Evolutionary conservation across 208 protist species (phyloP).

Genomic region (Spongospora subterranea): DNA sequence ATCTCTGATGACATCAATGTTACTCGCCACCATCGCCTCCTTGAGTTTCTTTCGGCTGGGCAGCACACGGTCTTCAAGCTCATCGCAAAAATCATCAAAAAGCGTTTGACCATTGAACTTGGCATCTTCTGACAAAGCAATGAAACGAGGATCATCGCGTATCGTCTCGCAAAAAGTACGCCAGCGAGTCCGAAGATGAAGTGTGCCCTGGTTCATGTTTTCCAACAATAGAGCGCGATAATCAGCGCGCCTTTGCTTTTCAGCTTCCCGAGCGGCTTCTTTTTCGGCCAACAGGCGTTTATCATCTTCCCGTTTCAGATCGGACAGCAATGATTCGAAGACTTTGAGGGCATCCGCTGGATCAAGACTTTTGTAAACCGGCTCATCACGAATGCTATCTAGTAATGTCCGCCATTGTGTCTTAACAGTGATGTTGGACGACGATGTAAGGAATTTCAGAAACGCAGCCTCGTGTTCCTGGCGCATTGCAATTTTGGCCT

Average conservation of each 20-base stretch:
- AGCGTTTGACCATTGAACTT: conserved; percentile 22
- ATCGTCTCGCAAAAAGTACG: conserved; percentile 12
- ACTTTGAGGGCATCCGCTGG: conserved; percentile 40
- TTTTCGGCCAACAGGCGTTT: neutral
- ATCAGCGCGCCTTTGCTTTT: neutral
- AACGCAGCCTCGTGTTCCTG: neutral
- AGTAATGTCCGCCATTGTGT: conserved; percentile 23
- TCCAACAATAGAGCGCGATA: conserved; percentile 28
- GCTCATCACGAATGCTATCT: neutral
- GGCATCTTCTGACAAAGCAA: conserved; percentile 32
- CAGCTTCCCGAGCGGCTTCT: conserved; percentile 29
- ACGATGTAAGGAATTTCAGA: neutral
- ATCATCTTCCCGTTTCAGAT: conserved; percentile 16
- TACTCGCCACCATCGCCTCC: neutral
- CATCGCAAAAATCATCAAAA: conserved; percentile 51
- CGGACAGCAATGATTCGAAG: neutral
- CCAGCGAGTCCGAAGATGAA: conserved; percentile 23
- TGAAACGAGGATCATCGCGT: conserved; percentile 34
- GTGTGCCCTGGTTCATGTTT: neutral
- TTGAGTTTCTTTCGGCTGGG: conserved; percentile 36
- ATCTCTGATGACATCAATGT: neutral
- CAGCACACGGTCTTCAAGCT: conserved; percentile 38
- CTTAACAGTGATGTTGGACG: neutral
- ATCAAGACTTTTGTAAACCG: neutral
- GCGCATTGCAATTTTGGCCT: conserved; percentile 26